A percentile compares a stretch with the other conserved stretches of the same genome.
Conservation (phyloP, 805 yeast genomes). For the Jamesozyma piceae region DNA sequence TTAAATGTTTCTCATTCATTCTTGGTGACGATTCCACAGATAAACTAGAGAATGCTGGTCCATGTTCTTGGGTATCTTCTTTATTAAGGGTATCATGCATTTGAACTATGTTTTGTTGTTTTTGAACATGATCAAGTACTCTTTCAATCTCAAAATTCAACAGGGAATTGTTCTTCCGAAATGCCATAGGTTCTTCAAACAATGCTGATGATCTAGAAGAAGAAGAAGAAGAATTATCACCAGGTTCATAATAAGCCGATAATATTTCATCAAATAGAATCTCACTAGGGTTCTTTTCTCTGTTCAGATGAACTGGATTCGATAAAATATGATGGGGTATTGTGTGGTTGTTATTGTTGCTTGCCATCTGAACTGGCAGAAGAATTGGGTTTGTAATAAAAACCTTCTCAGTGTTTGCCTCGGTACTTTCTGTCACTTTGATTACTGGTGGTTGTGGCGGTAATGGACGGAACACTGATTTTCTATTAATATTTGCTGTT, state of each 20-base stretch:
- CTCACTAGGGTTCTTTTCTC: conserved; percentile 15
- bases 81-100: not conserved
- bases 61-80: not conserved
- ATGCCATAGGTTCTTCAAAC: not conserved
- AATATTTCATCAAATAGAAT: conserved; percentile 23
- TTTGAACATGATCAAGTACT: conserved; percentile 12
- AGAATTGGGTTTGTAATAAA: not conserved
- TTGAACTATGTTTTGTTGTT: conserved; percentile 5
- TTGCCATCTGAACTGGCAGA: not conserved
- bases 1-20: not conserved
- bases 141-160: conserved; percentile 16
- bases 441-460: not conserved
- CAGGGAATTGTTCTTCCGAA: not conserved
- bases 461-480: not conserved
- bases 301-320: not conserved
- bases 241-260: conserved; percentile 12
- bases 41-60: not conserved
- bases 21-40: not conserved
- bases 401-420: not conserved
- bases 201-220: not conserved
- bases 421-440: not conserved
- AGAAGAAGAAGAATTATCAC: not conserved
- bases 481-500: not conserved
- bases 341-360: not conserved
- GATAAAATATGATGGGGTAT: not conserved